These are phyloP conservation scores for Kluyveromyces siamensis DNA, from an alignment of 805 yeast genomes.

Conservation along the genomic window DNA sequence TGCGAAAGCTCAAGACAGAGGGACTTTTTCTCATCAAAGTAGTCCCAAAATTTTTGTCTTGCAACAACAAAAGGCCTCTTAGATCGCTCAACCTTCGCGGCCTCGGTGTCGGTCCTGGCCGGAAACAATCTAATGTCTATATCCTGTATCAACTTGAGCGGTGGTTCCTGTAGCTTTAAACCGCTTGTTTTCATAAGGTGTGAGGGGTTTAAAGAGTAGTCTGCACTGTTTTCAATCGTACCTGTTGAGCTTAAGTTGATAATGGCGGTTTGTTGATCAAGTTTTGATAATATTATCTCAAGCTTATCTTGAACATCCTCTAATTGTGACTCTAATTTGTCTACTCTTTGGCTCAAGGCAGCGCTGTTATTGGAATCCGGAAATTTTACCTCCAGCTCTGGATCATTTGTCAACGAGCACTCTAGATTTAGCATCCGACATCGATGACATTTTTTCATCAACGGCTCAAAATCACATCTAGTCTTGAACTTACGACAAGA, in stretches of 20 bases:
- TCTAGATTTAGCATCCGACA: constrained; percentile 39
- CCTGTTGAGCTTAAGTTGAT: not conserved
- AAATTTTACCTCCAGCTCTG: constrained; percentile 18
- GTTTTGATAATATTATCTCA: constrained; percentile 12
- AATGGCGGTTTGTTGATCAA: not conserved
- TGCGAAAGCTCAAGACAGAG: constrained; percentile 38
- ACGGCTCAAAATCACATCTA: constrained; percentile 43
- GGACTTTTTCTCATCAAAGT: constrained; percentile 35
- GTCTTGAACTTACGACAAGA: constrained; percentile 49
- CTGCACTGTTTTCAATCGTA: not conserved
- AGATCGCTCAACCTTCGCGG: constrained; percentile 22
- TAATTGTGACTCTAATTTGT: constrained; percentile 20
- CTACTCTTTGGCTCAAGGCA: constrained; percentile 13
- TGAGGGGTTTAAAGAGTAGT: not conserved
- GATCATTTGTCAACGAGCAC: constrained; percentile 37
- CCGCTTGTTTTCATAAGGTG: constrained; percentile 5
- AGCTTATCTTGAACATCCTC: constrained; percentile 13
- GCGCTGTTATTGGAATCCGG: constrained; percentile 7
- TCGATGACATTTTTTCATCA: constrained; percentile 39
- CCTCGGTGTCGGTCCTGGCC: constrained; percentile 17
- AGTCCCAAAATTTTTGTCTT: constrained; percentile 37
- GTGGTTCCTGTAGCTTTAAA: constrained; percentile 28
- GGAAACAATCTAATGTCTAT: constrained; percentile 34
- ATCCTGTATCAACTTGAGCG: constrained; percentile 29
- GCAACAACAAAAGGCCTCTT: constrained; percentile 31